Evolutionary conservation across 495 filamentous ascomycete genomes (phyloP).

Genomic region (Aspergillus bertholletiae): DNA sequence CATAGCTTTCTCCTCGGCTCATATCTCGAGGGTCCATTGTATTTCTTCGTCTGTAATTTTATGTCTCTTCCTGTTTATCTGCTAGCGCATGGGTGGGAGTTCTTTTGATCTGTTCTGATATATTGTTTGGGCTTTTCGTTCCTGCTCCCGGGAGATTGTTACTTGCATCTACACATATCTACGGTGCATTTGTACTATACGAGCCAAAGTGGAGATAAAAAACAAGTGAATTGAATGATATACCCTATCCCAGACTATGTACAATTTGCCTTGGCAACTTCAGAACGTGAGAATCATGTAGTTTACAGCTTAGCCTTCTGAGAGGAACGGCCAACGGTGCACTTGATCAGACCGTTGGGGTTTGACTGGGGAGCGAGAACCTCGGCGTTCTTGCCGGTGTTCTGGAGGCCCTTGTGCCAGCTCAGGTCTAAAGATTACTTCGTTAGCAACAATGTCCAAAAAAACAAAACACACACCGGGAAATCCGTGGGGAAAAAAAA

Average conservation of each 20-base stretch:
- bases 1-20: conserved; percentile 17
- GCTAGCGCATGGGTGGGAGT: conserved; percentile 52
- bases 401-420: conserved; percentile 97
- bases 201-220: neutral
- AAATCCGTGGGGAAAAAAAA: neutral
- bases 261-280: conserved; percentile 18
- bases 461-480: no score
- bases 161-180: conserved; percentile 2
- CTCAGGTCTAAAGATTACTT: conserved; percentile 62
- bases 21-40: conserved; percentile 14
- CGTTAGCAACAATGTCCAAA: neutral
- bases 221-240: conserved; percentile 7
- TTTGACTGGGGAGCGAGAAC: conserved; percentile 91
- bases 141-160: neutral
- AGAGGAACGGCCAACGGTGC: conserved; percentile 70
- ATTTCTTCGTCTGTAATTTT: conserved; percentile 9
- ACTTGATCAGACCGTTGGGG: conserved; percentile 95
- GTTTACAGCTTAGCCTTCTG: conserved; percentile 41
- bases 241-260: conserved; percentile 20
- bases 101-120: conserved; percentile 26
- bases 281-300: conserved; percentile 5
- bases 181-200: conserved; percentile 4
- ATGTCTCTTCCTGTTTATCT: conserved; percentile 24
- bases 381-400: conserved; percentile 94
- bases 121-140: conserved; percentile 13